These are phyloP conservation scores for Mangifera indica DNA, from an alignment of 345 rosid genomes.

Conservation along the genomic window DNA sequence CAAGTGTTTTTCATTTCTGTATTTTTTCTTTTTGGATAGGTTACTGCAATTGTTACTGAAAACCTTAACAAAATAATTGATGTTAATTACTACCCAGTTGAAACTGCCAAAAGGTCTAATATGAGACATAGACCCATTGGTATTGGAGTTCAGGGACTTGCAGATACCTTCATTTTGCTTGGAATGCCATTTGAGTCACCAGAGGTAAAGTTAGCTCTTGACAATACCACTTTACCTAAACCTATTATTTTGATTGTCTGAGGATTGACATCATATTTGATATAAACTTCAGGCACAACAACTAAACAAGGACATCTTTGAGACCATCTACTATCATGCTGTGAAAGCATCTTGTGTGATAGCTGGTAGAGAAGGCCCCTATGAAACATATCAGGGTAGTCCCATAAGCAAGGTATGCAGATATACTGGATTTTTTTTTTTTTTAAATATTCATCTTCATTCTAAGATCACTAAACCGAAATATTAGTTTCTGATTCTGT, in stretches of 20 bases:
- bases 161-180: conserved; percentile 82
- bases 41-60: conserved; percentile 59
- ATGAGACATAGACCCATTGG: conserved; percentile 86
- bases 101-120: conserved; percentile 79
- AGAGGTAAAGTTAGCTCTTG: conserved; percentile 48
- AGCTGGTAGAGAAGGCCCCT: conserved; percentile 72
- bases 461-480: neutral
- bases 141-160: conserved; percentile 94
- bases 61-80: conserved; percentile 86
- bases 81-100: conserved; percentile 89
- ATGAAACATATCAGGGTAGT: conserved; percentile 73
- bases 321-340: conserved; percentile 84
- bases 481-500: neutral
- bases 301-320: conserved; percentile 86
- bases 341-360: conserved; percentile 67
- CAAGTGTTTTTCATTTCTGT: neutral
- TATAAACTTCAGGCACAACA: conserved; percentile 64
- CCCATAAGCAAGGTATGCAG: conserved; percentile 86
- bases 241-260: neutral
- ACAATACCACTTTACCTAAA: neutral
- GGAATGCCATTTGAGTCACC: conserved; percentile 90
- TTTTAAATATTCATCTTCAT: too few relatives aligned
- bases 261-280: conserved; percentile 18
- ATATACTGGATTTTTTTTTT: neutral
- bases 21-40: conserved; percentile 34